phyloP scores from a whole-genome alignment of 768 basidiomycete species.

The Boletus tomentosulus region DNA sequence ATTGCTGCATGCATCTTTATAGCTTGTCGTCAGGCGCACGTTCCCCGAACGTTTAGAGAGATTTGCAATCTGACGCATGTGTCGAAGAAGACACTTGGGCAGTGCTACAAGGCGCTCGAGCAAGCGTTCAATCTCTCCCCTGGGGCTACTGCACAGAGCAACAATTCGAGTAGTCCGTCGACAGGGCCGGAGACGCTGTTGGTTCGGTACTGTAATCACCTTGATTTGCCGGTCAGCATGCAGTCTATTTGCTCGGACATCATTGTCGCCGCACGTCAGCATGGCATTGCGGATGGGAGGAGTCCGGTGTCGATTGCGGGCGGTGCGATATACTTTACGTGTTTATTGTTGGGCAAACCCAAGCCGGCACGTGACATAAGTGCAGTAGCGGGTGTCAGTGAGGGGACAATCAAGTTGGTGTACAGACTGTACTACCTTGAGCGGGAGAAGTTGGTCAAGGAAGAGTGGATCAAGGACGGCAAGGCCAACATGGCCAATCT shows the following conservation, averaged over 20 bases:
- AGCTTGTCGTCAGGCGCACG: slow-evolving; percentile 91
- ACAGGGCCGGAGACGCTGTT: slow-evolving; percentile 83
- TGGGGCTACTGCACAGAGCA: slow-evolving; percentile 62
- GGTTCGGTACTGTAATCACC: slow-evolving; percentile 91
- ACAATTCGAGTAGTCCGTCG: slow-evolving; percentile 36
- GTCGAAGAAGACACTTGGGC: slow-evolving; percentile 91
- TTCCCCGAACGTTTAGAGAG: slow-evolving; percentile 94
- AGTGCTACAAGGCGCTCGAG: slow-evolving; percentile 87
- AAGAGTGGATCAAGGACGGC: slow-evolving; percentile 81
- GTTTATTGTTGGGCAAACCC: slow-evolving; percentile 67
- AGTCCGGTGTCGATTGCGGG: slow-evolving; percentile 99
- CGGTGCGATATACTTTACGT: slow-evolving; percentile 92
- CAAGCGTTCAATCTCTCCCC: slow-evolving; percentile 84
- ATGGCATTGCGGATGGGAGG: slow-evolving; percentile 89
- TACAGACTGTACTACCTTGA: slow-evolving; percentile 75
- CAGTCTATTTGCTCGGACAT: slow-evolving; percentile 83
- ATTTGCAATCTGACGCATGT: slow-evolving; percentile 92
- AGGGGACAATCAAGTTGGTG: slow-evolving; percentile 90
- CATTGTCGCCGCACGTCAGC: slow-evolving; percentile 72
- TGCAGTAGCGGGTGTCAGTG: slow-evolving; percentile 88
- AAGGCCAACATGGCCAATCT: slow-evolving; percentile 47
- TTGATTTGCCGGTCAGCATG: slow-evolving; percentile 78
- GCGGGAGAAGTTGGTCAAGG: slow-evolving; percentile 75
- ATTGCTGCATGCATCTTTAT: slow-evolving; percentile 99
- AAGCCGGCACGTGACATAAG: slow-evolving; percentile 86